These are phyloP conservation scores for Teratosphaeriaceae sp. DNA, from an alignment of 2,329 filamentous ascomycete species.

Conservation along the genomic window DNA sequence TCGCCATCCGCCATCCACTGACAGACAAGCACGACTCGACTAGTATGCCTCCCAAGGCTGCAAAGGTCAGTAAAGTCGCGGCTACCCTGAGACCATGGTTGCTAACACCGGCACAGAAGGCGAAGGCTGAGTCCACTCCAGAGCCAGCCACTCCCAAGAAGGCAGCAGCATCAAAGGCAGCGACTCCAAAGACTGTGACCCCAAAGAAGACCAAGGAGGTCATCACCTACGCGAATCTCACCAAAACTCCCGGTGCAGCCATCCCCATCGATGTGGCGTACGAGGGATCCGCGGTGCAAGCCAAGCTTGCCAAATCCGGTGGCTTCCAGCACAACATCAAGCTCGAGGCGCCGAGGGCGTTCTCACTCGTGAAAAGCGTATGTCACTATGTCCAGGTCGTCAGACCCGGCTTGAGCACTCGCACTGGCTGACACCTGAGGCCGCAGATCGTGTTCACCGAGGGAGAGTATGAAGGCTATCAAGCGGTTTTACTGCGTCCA, in stretches of 20 bases:
- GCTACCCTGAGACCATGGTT: slow-evolving; percentile 3
- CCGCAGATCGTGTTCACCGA: slow-evolving; percentile 14
- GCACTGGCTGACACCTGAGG: background rate
- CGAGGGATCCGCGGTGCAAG: slow-evolving; percentile 16
- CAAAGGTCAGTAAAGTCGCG: too few relatives aligned
- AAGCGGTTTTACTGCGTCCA: slow-evolving; percentile 31
- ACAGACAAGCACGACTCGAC: background rate
- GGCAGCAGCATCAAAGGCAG: background rate
- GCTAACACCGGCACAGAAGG: slow-evolving; percentile 4
- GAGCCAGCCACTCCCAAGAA: slow-evolving; percentile 10
- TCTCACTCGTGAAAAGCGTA: slow-evolving; percentile 28
- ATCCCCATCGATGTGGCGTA: slow-evolving; percentile 21
- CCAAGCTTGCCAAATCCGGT: slow-evolving; percentile 16
- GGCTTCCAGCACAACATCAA: slow-evolving; percentile 25
- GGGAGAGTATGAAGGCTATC: slow-evolving; percentile 26
- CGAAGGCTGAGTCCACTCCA: slow-evolving; percentile 3
- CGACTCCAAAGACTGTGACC: background rate
- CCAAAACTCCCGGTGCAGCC: slow-evolving; percentile 7
- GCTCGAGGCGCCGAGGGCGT: slow-evolving; percentile 25
- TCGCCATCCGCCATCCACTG: background rate
- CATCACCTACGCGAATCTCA: slow-evolving; percentile 13
- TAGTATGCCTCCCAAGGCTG: slow-evolving; percentile 21
- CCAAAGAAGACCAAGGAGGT: slow-evolving; percentile 15
- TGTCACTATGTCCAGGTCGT: background rate
- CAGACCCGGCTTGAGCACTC: background rate